Base-by-base conservation (phyloP, 2,329 filamentous ascomycete species). In the Ophiostoma sp. region DNA sequence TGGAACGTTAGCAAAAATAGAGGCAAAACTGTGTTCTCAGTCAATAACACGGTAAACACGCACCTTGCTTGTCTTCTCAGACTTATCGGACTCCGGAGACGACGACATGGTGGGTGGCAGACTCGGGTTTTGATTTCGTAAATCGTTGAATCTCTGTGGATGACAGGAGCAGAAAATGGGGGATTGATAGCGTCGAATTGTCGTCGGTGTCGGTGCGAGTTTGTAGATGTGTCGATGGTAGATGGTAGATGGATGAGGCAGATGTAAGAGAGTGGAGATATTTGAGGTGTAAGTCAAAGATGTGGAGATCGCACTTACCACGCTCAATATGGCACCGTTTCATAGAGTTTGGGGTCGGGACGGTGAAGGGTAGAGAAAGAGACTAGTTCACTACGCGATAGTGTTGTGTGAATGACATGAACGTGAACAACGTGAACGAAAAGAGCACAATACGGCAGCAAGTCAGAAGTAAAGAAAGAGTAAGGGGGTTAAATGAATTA, bases 61-160 rank as follows among this genome's bases (percentile, higher is more conserved):
- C 31, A 71, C 74, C 72, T 74, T 75, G 72, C 12, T 28, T 6
- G 57, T 71, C 71, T 72, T 72, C 36, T 72, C 64, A 15, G 9
- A 19, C 50, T 69, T 69, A 3, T 69, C 42, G 31, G 11, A 9
- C 25, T 70, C 73, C n/a, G n/a, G n/a, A 2, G 7, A 45, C 19
- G 61, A 28, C 39, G 63, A 42, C 69, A 71, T 71, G 31, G 15
- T 50, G 42, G 5, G 5, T 28, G 42, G 36, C 17, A 9, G 11
- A 15, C 2, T 25, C 12, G 22, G 11, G 11, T 28, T 31, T 59
- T 11, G 12, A 28, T 31, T 9, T 28, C 7, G 69, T 63, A 19
- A 17, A 45, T 31, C 11, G 22, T 12, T 15, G 22, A 19, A 25
- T 7, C 36, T 15, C 11, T 36, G 12, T 61, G 11, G 42, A n/a